These are phyloP conservation scores for Thuidium tamariscinum DNA, from an alignment of 225 moss, liverwort and hornwort genomes.

Conservation along the genomic window DNA sequence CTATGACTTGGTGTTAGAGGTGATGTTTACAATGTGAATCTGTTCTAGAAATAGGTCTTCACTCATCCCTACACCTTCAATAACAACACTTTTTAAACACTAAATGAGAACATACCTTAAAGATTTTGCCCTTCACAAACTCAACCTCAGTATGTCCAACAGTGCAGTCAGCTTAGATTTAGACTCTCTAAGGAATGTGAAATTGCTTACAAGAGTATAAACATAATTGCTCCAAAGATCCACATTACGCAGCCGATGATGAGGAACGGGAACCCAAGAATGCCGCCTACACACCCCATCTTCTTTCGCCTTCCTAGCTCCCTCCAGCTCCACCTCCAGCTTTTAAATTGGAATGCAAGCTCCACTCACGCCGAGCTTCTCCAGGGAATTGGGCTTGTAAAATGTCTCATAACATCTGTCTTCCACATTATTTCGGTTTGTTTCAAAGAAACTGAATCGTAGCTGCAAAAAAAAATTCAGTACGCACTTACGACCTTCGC, in stretches of 20 bases:
- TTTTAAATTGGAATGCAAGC: not conserved
- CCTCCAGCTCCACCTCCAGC: not conserved
- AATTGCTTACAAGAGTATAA: constrained; percentile 21
- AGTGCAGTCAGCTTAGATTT: not conserved
- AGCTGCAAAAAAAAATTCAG: not conserved
- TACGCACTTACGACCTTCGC: not conserved
- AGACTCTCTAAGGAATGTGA: not conserved
- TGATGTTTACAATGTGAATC: no score
- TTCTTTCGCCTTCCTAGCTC: not conserved
- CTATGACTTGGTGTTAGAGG: no score
- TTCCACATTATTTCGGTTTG: not conserved
- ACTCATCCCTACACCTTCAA: no score
- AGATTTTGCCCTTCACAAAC: not conserved
- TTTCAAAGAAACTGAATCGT: not conserved
- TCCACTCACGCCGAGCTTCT: not conserved
- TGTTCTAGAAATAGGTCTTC: no score
- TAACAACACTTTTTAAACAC: no score
- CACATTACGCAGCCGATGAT: constrained; percentile 12
- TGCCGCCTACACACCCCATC: constrained; percentile 34
- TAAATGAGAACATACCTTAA: no score
- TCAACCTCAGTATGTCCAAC: no score
- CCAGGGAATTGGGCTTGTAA: not conserved
- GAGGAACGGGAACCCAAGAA: constrained; percentile 28
- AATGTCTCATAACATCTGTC: not conserved
- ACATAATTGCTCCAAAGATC: constrained; percentile 28